Percentiles rank a stretch among this genome's conserved stretches.
Evolutionary conservation across 306 rosid genomes (phyloP).

Genomic region (Potentilla sterilis): DNA sequence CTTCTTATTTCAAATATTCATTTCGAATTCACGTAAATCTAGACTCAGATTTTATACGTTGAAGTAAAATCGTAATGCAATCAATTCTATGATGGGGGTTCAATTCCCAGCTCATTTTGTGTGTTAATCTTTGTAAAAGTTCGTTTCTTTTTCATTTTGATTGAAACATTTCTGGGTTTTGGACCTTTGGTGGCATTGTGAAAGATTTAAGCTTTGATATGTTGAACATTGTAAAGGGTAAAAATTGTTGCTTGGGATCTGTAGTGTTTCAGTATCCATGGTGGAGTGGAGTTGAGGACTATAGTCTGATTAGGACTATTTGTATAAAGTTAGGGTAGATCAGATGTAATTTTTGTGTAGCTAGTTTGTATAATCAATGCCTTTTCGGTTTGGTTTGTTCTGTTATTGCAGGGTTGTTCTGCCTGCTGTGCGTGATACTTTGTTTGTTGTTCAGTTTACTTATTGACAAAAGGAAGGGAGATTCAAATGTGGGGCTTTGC

Average conservation of each 20-base stretch:
- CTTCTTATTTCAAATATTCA: background rate
- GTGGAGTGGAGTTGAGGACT: background rate
- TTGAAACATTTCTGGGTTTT: background rate
- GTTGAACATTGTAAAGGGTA: background rate
- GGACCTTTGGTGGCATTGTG: background rate
- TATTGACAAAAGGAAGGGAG: background rate
- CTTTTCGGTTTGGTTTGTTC: background rate
- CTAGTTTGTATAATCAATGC: background rate
- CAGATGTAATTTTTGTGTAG: background rate
- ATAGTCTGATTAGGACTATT: background rate
- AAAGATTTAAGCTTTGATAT: background rate
- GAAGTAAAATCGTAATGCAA: background rate
- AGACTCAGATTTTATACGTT: background rate
- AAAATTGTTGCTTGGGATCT: background rate
- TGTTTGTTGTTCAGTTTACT: background rate
- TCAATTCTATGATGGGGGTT: background rate
- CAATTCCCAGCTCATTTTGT: constrained; percentile 2
- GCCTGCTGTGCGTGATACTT: background rate
- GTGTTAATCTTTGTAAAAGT: background rate
- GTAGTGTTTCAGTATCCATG: background rate
- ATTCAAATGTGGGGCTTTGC: constrained; percentile 69
- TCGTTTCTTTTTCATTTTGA: background rate
- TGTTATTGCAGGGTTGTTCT: constrained; percentile 8
- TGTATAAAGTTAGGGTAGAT: background rate
- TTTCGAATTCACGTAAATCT: background rate